Conservation (phyloP, 2,329 filamentous ascomycete genomes). For the Thielaviopsis populi region DNA sequence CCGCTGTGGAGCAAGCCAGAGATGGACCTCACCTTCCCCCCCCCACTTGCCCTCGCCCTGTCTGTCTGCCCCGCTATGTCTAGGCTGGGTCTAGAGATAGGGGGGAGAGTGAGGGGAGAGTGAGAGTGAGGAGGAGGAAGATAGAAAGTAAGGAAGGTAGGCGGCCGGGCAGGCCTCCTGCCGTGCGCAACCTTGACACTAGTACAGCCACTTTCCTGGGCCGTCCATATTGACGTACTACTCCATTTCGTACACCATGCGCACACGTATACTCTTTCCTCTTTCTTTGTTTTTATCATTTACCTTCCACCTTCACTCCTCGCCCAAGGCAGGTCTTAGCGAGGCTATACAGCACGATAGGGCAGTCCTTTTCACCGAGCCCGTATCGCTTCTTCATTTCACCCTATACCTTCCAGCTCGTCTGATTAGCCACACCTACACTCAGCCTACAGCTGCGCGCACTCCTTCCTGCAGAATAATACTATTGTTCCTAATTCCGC, state of each 20-base stretch:
- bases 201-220: background rate
- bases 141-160: background rate
- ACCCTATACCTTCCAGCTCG: too few species aligned
- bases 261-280: too few species aligned
- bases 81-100: background rate
- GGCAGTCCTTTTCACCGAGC: background rate
- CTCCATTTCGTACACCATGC: too few species aligned
- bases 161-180: background rate
- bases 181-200: background rate
- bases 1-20: background rate
- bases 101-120: background rate
- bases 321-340: background rate
- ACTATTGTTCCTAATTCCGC: background rate
- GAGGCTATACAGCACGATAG: background rate
- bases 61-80: background rate
- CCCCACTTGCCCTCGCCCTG: too few species aligned
- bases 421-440: too few species aligned
- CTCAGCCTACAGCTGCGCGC: background rate
- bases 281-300: too few species aligned
- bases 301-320: too few species aligned
- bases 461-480: background rate
- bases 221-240: background rate
- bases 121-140: background rate
- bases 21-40: too few species aligned
- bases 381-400: background rate